Conservation (phyloP, 805 yeast species). For the Dipodascus geniculatus region DNA sequence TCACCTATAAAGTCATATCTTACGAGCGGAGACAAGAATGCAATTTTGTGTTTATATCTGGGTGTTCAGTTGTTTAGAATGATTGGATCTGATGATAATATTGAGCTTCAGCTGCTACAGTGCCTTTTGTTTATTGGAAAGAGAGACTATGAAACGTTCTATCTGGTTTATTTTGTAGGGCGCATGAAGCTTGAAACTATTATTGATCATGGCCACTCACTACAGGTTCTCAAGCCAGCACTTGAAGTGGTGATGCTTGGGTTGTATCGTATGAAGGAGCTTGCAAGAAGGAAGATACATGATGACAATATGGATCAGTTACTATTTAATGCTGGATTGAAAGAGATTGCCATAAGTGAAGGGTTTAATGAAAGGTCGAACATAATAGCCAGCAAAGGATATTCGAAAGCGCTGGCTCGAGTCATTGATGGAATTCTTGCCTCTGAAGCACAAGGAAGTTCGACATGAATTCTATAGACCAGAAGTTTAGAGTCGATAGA, state of each 20-base stretch:
- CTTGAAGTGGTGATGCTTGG: neutral
- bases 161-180: constrained; percentile 13
- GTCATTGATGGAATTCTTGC: too few relatives aligned
- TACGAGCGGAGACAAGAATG: neutral
- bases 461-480: too few relatives aligned
- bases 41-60: constrained; percentile 11
- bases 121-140: constrained; percentile 13
- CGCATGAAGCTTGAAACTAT: constrained; percentile 11
- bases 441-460: too few relatives aligned
- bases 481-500: too few relatives aligned
- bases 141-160: constrained; percentile 9
- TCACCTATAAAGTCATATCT: neutral
- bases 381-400: too few relatives aligned
- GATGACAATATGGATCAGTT: neutral
- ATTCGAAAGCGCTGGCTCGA: too few relatives aligned
- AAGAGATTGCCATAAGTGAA: too few relatives aligned
- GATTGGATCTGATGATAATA: constrained; percentile 12
- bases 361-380: too few relatives aligned
- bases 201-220: constrained; percentile 10
- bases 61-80: constrained; percentile 17
- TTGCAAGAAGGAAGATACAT: neutral
- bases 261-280: neutral
- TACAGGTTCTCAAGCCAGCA: neutral
- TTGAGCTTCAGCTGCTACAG: constrained; percentile 14
- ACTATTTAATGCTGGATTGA: neutral